Base-by-base conservation (phyloP, 2,329 filamentous ascomycete genomes). In the Fragosphaeria purpurea region DNA sequence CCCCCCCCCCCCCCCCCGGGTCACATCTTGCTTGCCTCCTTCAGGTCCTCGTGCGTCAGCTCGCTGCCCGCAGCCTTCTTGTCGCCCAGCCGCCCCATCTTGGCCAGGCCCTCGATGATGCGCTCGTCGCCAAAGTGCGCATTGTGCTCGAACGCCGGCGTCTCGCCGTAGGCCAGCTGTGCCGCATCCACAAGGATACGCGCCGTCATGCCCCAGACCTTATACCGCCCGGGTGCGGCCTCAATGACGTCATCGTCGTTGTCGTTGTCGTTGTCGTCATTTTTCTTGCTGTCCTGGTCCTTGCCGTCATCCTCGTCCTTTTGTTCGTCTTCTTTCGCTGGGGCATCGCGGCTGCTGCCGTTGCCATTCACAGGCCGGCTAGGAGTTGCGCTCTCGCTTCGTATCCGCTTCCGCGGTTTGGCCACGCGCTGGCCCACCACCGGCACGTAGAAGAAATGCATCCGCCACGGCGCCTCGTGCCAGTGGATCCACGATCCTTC, bases 201-300 rank as follows among this genome's bases (percentile, higher is more conserved):
- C 3, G 88, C 91, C 48, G 91, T 97, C 88, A 97, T 91, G 12
- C 91, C 91, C 78, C 90, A 96, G 5, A 97, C 89, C 58, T 86
- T 82, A 67, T 93, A 95, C 39, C 85, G 73, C 3, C 71, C 71
- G 4, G 67, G 62, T 9, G 67, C 64, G 53, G 75, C 69, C 41
- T 63, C 68, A 51, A 67, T 67, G 50, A 63, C 56, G 40, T 55
- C 56, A 33, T 55, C 54, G 32, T 53, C 53, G 31, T 58, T 54
- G 41, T 55, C 46, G n/a, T n/a, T n/a, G 22, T 63, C 45, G 52
- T 53, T 58, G 54, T 63, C 56, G 38, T 59, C 59, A n/a, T n/a
- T n/a, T n/a, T n/a, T n/a, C n/a, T n/a, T n/a, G n/a, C n/a, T n/a
- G 22, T 45, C 44, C 10, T 50, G 33, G 22, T 50, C 47, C 38